Evolutionary conservation across 176 grass and related monocot genomes (phyloP), one percentile per base, ranked within the genome.

Genomic region (Cenchrus fungigraminus): DNA sequence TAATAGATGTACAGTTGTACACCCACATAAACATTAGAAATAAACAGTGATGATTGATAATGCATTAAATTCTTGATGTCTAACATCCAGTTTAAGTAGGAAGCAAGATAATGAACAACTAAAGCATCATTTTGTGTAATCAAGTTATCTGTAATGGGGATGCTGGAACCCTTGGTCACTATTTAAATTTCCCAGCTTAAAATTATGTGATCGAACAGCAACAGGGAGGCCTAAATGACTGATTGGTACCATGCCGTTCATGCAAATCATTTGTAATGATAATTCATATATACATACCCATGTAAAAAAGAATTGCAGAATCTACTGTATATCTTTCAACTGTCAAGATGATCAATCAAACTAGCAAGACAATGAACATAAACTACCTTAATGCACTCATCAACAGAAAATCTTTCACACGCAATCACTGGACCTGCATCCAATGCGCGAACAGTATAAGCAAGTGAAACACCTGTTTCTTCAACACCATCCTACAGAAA

Each of bases 381-480:
- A 43, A 70, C 29, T 92, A 98, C 96, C 91, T 94, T 95, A 63
- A 98, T 92, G 75, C 5, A 89, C 25, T 95, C 85, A 83, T 95
- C 93, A 67, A 98, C 87, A 88, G 71, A 58, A 68, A 98, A 71
- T 77, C 66, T 93, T 90, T 92, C 89, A 65, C 32, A 85, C 31
- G 96, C 83, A 92, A 98, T 98, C 44, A 98, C 77, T 40, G 96
- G 96, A 66, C 96, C 96, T 47, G 96, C 86, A 91, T 98, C 96
- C 77, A 98, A 80, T 5, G 85, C 86, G 89, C 85, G 87, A 47
- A 98, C 88, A 80, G 96, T 98, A 85, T 98, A 98, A 87, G 93
- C 93, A 88, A 98, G 71, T 20, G 96, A 95, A 79, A 95, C 96
- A 93, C 96, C 96, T 90, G 96, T 98, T 90, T 98, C 93, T 71